These are phyloP conservation scores for Usnea hakonensis DNA, from an alignment of 495 filamentous ascomycete species.

Conservation along the genomic window DNA sequence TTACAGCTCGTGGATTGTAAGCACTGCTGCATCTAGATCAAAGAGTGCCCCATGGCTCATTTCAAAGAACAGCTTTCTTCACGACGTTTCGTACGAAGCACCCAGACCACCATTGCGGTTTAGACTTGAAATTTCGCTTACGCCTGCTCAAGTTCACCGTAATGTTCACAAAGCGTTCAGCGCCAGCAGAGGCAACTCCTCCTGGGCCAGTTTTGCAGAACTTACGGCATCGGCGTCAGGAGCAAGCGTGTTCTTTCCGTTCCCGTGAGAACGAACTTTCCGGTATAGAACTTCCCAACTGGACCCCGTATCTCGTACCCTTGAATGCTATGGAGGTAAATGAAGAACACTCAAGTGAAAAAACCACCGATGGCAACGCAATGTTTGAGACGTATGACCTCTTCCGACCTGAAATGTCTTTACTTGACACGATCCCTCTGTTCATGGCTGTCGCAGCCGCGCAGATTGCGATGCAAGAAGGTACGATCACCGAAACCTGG, in stretches of 20 bases:
- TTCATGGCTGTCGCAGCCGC: slow-evolving; percentile 44
- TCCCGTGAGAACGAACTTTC: not conserved
- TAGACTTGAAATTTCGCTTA: slow-evolving; percentile 26
- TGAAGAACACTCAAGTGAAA: not conserved
- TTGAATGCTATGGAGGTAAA: not conserved
- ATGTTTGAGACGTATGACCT: not conserved
- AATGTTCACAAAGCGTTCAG: slow-evolving; percentile 29
- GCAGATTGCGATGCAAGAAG: slow-evolving; percentile 20
- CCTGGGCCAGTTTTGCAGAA: not conserved
- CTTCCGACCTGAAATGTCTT: slow-evolving; percentile 17
- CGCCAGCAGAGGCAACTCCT: slow-evolving; percentile 1
- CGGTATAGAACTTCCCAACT: not conserved
- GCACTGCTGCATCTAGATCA: not conserved
- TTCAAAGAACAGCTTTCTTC: slow-evolving; percentile 26
- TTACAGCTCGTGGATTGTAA: slow-evolving; percentile 24
- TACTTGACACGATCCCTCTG: slow-evolving; percentile 36
- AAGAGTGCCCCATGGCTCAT: not conserved
- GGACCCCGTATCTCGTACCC: not conserved
- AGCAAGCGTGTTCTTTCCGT: slow-evolving; percentile 4
- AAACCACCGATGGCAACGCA: not conserved
- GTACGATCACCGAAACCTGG: slow-evolving; percentile 29
- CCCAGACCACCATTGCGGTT: slow-evolving; percentile 14
- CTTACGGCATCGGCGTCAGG: slow-evolving; percentile 7
- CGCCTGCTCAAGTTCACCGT: slow-evolving; percentile 30
- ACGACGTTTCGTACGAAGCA: slow-evolving; percentile 30